A percentile compares a stretch with the other conserved stretches of the same genome.
These are phyloP conservation scores for Talaromyces liani DNA, from an alignment of 495 filamentous ascomycete species.

Conservation along the genomic window DNA sequence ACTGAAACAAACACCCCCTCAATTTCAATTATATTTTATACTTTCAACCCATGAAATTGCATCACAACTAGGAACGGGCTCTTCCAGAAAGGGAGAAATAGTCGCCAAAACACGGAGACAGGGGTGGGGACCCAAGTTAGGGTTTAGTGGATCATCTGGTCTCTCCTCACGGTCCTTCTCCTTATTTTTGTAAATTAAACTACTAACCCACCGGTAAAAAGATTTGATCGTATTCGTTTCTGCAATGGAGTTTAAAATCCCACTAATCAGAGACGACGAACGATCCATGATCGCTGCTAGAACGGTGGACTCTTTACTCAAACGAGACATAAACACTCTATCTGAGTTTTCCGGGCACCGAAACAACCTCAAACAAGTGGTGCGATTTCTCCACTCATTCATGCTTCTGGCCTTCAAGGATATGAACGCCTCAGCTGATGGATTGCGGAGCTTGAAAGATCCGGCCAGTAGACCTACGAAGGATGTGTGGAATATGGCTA, in stretches of 20 bases:
- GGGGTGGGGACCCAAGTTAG: background rate
- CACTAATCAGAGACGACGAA: background rate
- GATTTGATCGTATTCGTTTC: background rate
- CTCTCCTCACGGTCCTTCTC: background rate
- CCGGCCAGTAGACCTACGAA: background rate
- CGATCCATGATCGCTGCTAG: background rate
- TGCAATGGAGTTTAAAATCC: background rate
- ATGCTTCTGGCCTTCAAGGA: background rate
- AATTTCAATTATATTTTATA: background rate
- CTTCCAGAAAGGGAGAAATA: background rate
- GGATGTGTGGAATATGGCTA: background rate
- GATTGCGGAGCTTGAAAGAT: background rate
- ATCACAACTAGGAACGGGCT: background rate
- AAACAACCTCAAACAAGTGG: background rate
- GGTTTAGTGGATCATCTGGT: background rate
- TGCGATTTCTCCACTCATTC: background rate
- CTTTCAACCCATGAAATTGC: background rate
- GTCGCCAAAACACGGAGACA: background rate
- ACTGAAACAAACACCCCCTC: background rate
- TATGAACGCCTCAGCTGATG: background rate
- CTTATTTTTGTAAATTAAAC: background rate
- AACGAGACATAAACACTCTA: background rate
- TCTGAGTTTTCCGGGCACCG: background rate
- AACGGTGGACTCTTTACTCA: background rate
- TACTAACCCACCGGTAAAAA: background rate